Evolutionary conservation across 176 grass and related monocot species (phyloP), one percentile per base, ranked within the genome.

Genomic region (Avena sativa): DNA sequence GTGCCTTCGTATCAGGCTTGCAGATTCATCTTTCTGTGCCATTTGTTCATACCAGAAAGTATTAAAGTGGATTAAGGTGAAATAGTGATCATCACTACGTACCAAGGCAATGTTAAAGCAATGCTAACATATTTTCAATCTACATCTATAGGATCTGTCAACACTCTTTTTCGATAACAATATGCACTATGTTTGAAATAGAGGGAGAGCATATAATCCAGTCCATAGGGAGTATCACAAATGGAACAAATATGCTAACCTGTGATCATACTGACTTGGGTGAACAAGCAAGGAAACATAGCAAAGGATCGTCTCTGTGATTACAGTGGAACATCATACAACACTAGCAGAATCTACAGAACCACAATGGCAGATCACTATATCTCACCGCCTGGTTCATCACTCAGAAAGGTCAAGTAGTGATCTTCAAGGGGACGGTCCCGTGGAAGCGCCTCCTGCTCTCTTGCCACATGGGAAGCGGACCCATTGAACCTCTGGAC

Each of bases 401-500:
- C 86, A 43, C 57, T 43, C 7, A 92, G 0, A 25, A 92, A 77
- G 56, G 88, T 82, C 83, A 86, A 11, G 49, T 62, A 92, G 79
- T 76, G 78, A 16, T 86, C 74, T 68, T 58, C 89, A 75, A 89
- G 85, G 76, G 87, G 85, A 1, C 86, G 63, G 80, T 91, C 85
- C 81, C 28, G 86, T 1, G 71, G 80, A 34, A 91, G 52, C 2
- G 16, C 16, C 58, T 86, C 71, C 36, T 83, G 73, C 80, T 74
- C 81, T 52, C 86, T 84, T 9, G 74, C 58, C 51, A 86, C 71
- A 76, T 74, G 67, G 5, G 82, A 97, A 12, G 80, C 69, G 68
- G 91, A 83, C 85, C 77, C 79, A 3, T 71, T 48, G 51, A 91
- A 81, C 43, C 77, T 84, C 60, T 90, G 89, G n/a, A 90, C 13